A percentile compares a stretch with the other conserved stretches of the same genome.
phyloP scores from a whole-genome alignment of 768 basidiomycete species.

The Hygrocybe punicea region DNA sequence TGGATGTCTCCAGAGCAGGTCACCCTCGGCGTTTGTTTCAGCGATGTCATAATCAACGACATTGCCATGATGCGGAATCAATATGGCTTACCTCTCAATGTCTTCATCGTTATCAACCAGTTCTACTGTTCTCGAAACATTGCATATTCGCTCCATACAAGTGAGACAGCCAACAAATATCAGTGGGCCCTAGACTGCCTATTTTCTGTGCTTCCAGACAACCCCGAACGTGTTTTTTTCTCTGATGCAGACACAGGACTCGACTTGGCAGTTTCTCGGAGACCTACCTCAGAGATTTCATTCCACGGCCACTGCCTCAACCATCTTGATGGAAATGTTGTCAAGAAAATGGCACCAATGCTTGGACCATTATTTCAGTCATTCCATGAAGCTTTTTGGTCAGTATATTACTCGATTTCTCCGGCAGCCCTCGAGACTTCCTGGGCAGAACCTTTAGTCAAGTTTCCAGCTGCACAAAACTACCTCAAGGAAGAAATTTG shows the following conservation, averaged over 20 bases:
- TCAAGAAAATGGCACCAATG: slow-evolving; percentile 16
- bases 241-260: not conserved
- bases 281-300: not conserved
- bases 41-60: slow-evolving; percentile 34
- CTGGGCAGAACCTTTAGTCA: slow-evolving; percentile 15
- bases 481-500: slow-evolving; percentile 33
- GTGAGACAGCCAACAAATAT: not conserved
- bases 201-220: not conserved
- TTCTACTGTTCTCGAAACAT: slow-evolving; percentile 22
- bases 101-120: slow-evolving; percentile 32
- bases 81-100: slow-evolving; percentile 28
- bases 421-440: slow-evolving; percentile 27
- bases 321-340: slow-evolving; percentile 30
- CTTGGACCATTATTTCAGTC: slow-evolving; percentile 18
- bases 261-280: not conserved
- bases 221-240: not conserved
- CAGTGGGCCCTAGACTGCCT: not conserved
- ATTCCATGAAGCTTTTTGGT: slow-evolving; percentile 31
- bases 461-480: slow-evolving; percentile 14
- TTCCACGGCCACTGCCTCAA: slow-evolving; percentile 33
- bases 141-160: slow-evolving; percentile 9
- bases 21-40: slow-evolving; percentile 17
- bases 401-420: slow-evolving; percentile 27
- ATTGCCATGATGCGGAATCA: slow-evolving; percentile 28
- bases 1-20: slow-evolving; percentile 34